Base-by-base conservation (phyloP, 129 eudicot genomes). In the Artemisia tridentata region DNA sequence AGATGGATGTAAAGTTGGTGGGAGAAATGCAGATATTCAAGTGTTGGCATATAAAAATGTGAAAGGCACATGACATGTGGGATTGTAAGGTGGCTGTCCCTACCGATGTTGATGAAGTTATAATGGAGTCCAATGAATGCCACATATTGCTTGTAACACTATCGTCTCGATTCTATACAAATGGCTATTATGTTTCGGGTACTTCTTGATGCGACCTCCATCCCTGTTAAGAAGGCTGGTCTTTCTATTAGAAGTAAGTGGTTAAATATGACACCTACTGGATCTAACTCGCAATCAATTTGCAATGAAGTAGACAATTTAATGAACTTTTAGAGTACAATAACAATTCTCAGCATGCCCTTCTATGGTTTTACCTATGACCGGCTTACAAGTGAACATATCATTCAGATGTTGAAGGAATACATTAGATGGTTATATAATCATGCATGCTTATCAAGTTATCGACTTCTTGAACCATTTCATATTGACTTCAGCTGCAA, bases 11-110 rank as follows among this genome's bases (percentile, higher is more conserved):
- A 21, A 64, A 64, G 29, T 43, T 18, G 29, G 21, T 59, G 67
- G 47, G 4, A 62, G 67, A 31, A 62, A n/a, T 62, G 67, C 31
- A 5, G 19, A 27, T 55, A 55, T 55, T 18, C 3, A 55, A 62
- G 67, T 62, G 10, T 6, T 64, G 27, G 69, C 17, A 46, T 8
- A 72, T 3, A 10, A 21, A 50, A 46, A 15, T 52, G 45, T 34
- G 31, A 38, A 65, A 52, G 45, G 67, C 48, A 67, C 74, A 57
- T 47, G 68, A 46, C 73, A 54, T 72, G 65, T 74, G 67, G 38
- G 62, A 46, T 73, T 62, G 23, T 57, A 45, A n/a, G 51, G 58
- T 49, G 61, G 73, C 29, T 45, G 74, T 48, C 68, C 80, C 69
- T 68, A 47, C 80, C 66, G 58, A 43, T 17, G 19, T 48, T 13